phyloP scores from a whole-genome alignment of 2,329 filamentous ascomycete species.

The Gaeumannomyces tritici region DNA sequence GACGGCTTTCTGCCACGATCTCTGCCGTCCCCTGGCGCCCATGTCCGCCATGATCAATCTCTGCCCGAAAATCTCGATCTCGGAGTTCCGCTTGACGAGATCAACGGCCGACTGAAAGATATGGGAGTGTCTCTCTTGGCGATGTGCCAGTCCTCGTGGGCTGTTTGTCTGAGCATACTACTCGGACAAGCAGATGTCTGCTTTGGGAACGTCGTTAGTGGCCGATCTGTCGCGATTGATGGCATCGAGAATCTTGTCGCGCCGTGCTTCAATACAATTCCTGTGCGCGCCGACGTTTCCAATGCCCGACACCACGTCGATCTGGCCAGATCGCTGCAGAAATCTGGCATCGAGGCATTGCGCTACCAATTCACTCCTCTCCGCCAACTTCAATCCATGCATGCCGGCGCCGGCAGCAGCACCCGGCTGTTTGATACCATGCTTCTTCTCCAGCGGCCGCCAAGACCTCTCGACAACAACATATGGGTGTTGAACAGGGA shows the following conservation, averaged over 20 bases:
- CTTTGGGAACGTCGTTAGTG: slow-evolving; percentile 80
- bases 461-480: slow-evolving; percentile 41
- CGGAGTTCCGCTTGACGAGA: slow-evolving; percentile 26
- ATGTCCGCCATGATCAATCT: background rate
- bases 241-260: slow-evolving; percentile 66
- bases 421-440: slow-evolving; percentile 67
- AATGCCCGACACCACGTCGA: slow-evolving; percentile 39
- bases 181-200: slow-evolving; percentile 57
- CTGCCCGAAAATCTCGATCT: slow-evolving; percentile 16
- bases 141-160: slow-evolving; percentile 65
- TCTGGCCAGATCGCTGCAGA: slow-evolving; percentile 51
- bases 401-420: slow-evolving; percentile 26
- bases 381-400: slow-evolving; percentile 54
- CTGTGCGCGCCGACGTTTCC: slow-evolving; percentile 51
- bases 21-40: slow-evolving; percentile 2
- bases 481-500: slow-evolving; percentile 51
- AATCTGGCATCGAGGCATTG: slow-evolving; percentile 50
- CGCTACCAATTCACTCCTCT: slow-evolving; percentile 67
- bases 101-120: slow-evolving; percentile 40
- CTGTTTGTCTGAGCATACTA: slow-evolving; percentile 48
- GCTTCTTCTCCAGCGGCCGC: slow-evolving; percentile 64
- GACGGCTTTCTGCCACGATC: slow-evolving; percentile 30
- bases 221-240: slow-evolving; percentile 57
- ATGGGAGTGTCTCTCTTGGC: slow-evolving; percentile 55
- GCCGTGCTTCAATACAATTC: slow-evolving; percentile 87